Conservation (phyloP, 176 grass and related monocot genomes). For the Ampelocalamus luodianensis region DNA sequence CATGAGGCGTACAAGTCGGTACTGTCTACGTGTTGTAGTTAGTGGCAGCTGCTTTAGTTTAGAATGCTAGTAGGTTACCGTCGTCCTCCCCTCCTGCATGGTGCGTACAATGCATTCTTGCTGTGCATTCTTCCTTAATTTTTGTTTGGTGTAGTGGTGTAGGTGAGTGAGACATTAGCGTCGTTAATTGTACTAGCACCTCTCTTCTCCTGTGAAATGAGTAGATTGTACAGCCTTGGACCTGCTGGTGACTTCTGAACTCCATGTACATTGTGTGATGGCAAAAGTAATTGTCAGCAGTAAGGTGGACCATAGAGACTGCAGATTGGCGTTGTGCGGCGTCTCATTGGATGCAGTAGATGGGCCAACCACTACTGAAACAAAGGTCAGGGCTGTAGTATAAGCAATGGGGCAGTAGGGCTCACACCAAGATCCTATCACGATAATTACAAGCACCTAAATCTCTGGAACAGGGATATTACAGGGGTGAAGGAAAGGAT, state of each 20-base stretch:
- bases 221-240: constrained; percentile 38
- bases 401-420: constrained; percentile 7
- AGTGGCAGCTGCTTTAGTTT: constrained; percentile 8
- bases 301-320: not conserved
- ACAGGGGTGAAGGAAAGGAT: not conserved
- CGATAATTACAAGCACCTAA: constrained; percentile 37
- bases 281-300: constrained; percentile 8
- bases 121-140: constrained; percentile 27
- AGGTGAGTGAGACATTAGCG: constrained; percentile 10
- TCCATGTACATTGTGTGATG: not conserved
- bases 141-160: constrained; percentile 31
- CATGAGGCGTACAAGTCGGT: not conserved
- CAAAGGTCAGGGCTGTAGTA: not conserved
- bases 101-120: constrained; percentile 12
- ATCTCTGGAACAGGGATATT: constrained; percentile 15
- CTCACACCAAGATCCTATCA: constrained; percentile 34
- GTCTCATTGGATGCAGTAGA: constrained; percentile 20
- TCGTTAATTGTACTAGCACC: not conserved
- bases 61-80: constrained; percentile 6
- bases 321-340: not conserved
- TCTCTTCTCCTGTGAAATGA: constrained; percentile 11
- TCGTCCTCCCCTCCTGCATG: constrained; percentile 1
- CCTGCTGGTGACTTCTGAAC: not conserved
- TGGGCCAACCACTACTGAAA: constrained; percentile 32
- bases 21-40: not conserved